Conservation (phyloP, 2,329 filamentous ascomycete species). For the Penicillium occitanis region DNA sequence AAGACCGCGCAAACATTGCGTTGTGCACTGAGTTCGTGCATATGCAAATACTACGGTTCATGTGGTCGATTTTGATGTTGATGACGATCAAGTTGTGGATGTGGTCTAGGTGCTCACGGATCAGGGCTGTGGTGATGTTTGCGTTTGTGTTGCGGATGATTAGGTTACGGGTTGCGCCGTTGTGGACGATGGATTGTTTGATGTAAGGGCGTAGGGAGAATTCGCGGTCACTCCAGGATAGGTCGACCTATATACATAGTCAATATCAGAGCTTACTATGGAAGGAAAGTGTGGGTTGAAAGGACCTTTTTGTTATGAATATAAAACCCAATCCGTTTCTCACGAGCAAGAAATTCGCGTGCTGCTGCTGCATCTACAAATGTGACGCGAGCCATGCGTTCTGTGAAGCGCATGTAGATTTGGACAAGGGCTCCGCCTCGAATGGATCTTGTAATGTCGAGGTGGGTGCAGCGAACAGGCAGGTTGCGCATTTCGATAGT, state of each 20-base stretch:
- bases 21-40: constrained; percentile 75
- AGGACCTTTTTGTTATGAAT: constrained; percentile 65
- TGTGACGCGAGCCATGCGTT: constrained; percentile 65
- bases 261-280: constrained; percentile 19
- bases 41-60: constrained; percentile 61
- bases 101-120: constrained; percentile 75
- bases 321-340: constrained; percentile 65
- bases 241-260: constrained; percentile 55
- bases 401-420: constrained; percentile 60
- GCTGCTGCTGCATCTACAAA: constrained; percentile 67
- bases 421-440: constrained; percentile 71
- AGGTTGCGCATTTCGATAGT: constrained; percentile 62
- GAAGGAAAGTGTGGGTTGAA: constrained; percentile 32
- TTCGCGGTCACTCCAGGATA: constrained; percentile 70
- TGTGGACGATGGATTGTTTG: constrained; percentile 58
- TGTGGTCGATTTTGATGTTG: constrained; percentile 56
- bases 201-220: constrained; percentile 65
- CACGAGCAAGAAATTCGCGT: constrained; percentile 63
- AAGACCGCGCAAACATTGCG: constrained; percentile 72
- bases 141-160: constrained; percentile 62
- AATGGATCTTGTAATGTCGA: constrained; percentile 64
- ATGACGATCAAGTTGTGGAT: constrained; percentile 77
- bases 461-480: constrained; percentile 61
- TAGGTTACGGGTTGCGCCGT: constrained; percentile 72
- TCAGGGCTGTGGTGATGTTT: constrained; percentile 60